Base-by-base conservation (phyloP, 2,329 filamentous ascomycete species). In the Aspergillus ibericus region DNA sequence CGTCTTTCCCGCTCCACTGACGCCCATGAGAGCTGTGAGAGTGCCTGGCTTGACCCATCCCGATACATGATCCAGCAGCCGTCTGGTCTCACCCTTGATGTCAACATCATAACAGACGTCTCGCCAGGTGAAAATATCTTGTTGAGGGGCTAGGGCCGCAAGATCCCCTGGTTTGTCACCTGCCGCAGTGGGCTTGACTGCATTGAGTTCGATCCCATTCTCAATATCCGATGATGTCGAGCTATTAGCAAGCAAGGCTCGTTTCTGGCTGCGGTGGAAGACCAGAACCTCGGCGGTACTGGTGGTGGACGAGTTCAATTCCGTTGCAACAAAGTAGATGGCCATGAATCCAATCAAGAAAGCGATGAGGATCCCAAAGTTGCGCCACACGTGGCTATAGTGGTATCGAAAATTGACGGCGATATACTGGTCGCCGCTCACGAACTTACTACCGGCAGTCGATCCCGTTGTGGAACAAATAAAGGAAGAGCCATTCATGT, bases 21-120 rank as follows among this genome's bases (percentile, higher is more conserved):
- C 91, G 75, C 92, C 90, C 92, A 96, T 96, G 2, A 96, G 81
- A 8, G 91, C 92, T 2, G 92, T 96, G 51, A 96, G 71, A 5
- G 91, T 96, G 58, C 93, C 93, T 3, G 93, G 92, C 75, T 95
- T 93, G 56, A 96, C 92, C 90, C 91, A 96, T 34, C 93, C 93
- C 10, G 44, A 48, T 6, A 48, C 44, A 12, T 48, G 44, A 12
- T 48, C 44, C 25, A 48, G 25, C 5, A 48, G 25, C 44, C 44
- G 44, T 16, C 44, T 27, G 6, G 44, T 48, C n/a, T 48, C 44
- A 1, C 44, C 44, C n/a, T 48, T 48, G 25, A 48, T 48, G 27
- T 48, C 44, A 3, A 48, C 44, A 48, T 48, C 86, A 65, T 90
- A 96, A 75, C 86, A 90, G 1, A 95, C 87, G 65, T 92, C 82